Evolutionary conservation across 306 rosid genomes (phyloP).

Genomic region (Abrus pulchellus): DNA sequence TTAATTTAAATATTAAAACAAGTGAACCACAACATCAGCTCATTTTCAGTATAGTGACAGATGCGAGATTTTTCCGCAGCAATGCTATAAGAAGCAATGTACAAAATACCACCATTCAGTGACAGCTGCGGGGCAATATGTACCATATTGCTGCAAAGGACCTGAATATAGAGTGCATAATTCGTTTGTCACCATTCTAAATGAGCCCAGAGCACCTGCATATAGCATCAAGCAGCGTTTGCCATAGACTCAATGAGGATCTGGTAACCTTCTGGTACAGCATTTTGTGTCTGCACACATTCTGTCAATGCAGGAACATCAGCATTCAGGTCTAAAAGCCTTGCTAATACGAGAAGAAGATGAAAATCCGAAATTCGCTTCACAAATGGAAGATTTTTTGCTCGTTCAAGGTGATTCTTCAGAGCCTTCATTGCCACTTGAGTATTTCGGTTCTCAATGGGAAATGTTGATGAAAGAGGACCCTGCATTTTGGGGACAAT

Average conservation of each 20-base stretch:
- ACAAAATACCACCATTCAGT: constrained; percentile 34
- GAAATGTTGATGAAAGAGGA: constrained; percentile 79
- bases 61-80: constrained; percentile 35
- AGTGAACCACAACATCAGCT: constrained; percentile 40
- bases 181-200: constrained; percentile 40
- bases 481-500: constrained; percentile 68
- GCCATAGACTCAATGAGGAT: constrained; percentile 94
- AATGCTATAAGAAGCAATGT: constrained; percentile 47
- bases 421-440: constrained; percentile 68
- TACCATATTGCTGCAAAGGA: constrained; percentile 44
- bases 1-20: constrained; percentile 40
- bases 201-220: constrained; percentile 36
- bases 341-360: constrained; percentile 76
- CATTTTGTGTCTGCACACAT: constrained; percentile 78
- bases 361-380: constrained; percentile 94
- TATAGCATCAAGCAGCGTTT: constrained; percentile 59
- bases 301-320: constrained; percentile 91
- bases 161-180: constrained; percentile 45
- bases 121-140: constrained; percentile 49
- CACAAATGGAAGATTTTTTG: constrained; percentile 77
- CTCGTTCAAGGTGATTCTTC: constrained; percentile 83
- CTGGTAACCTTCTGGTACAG: constrained; percentile 93
- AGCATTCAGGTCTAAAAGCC: constrained; percentile 69
- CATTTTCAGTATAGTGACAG: constrained; percentile 35
- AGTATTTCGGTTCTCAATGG: constrained; percentile 78